Percentiles rank a stretch among this genome's conserved stretches.
Evolutionary conservation across 768 basidiomycete genomes (phyloP).

Genomic region (Vararia minispora): DNA sequence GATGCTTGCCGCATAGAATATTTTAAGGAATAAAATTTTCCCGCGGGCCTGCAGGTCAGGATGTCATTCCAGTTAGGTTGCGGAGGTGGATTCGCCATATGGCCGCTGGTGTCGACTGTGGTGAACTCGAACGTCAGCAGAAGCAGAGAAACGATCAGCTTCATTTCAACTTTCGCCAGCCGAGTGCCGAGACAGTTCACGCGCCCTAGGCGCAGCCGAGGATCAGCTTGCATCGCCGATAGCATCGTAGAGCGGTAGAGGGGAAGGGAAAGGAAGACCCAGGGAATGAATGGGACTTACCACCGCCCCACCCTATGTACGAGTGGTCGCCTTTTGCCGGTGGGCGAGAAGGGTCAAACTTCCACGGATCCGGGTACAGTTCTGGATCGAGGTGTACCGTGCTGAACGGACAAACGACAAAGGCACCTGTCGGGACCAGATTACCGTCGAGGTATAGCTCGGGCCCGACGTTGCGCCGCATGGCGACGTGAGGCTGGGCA

Average conservation of each 20-base stretch:
- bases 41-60: slow-evolving; percentile 51
- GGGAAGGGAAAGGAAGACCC: slow-evolving; percentile 3
- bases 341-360: slow-evolving; percentile 49
- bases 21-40: slow-evolving; percentile 41
- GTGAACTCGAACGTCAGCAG: slow-evolving; percentile 51
- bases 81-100: slow-evolving; percentile 32
- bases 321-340: slow-evolving; percentile 39
- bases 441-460: slow-evolving; percentile 60
- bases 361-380: slow-evolving; percentile 69
- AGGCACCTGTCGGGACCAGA: slow-evolving; percentile 60
- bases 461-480: slow-evolving; percentile 71
- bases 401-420: slow-evolving; percentile 71
- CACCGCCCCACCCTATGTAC: slow-evolving; percentile 74
- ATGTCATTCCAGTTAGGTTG: slow-evolving; percentile 74
- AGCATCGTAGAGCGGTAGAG: slow-evolving; percentile 9
- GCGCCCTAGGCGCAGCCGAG: slow-evolving; percentile 34
- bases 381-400: slow-evolving; percentile 66
- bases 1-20: too few species aligned
- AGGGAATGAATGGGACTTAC: slow-evolving; percentile 31
- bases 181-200: slow-evolving; percentile 64
- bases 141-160: slow-evolving; percentile 58
- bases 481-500: slow-evolving; percentile 71
- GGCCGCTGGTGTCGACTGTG: slow-evolving; percentile 43
- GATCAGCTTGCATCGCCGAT: too few species aligned
- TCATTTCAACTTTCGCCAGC: slow-evolving; percentile 64